These are phyloP conservation scores for Calvatia gigantea DNA, from an alignment of 768 basidiomycete species.

Conservation along the genomic window DNA sequence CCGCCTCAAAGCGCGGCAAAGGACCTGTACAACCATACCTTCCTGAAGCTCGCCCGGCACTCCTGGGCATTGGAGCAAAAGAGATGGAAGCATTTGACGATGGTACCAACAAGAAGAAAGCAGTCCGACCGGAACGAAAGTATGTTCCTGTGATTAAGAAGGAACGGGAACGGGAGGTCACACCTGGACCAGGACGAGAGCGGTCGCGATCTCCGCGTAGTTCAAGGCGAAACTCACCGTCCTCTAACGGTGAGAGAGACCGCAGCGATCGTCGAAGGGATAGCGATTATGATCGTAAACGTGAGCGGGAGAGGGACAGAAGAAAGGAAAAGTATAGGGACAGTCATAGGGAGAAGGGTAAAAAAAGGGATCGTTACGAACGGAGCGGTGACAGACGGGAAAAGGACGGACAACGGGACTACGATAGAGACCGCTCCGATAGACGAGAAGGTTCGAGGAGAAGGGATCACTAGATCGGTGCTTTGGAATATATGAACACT, in stretches of 20 bases:
- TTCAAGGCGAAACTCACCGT: slow-evolving; percentile 50
- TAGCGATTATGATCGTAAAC: slow-evolving; percentile 14
- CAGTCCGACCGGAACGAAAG: slow-evolving; percentile 59
- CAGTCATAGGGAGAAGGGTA: slow-evolving; percentile 3
- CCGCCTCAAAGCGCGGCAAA: slow-evolving; percentile 61
- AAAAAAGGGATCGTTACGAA: slow-evolving; percentile 8
- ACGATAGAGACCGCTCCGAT: slow-evolving; percentile 1
- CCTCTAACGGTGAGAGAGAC: slow-evolving; percentile 33
- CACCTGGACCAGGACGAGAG: slow-evolving; percentile 26
- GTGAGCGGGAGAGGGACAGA: slow-evolving; percentile 15
- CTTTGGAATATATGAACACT: not conserved
- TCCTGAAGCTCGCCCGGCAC: slow-evolving; percentile 76
- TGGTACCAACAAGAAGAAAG: slow-evolving; percentile 52
- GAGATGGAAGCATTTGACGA: slow-evolving; percentile 73
- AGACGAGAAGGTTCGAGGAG: slow-evolving; percentile 6
- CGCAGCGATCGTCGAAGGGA: slow-evolving; percentile 20
- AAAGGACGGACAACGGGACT: slow-evolving; percentile 12
- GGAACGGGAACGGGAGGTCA: slow-evolving; percentile 55
- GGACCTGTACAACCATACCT: slow-evolving; percentile 76
- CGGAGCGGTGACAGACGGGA: slow-evolving; percentile 1
- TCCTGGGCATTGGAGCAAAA: slow-evolving; percentile 94
- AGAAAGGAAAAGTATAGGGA: slow-evolving; percentile 5
- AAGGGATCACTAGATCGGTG: slow-evolving; percentile 10
- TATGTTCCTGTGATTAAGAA: slow-evolving; percentile 83
- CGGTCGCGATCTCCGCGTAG: slow-evolving; percentile 36